These are phyloP conservation scores for Sisymbrium irio DNA, from an alignment of 345 rosid genomes.

Conservation along the genomic window DNA sequence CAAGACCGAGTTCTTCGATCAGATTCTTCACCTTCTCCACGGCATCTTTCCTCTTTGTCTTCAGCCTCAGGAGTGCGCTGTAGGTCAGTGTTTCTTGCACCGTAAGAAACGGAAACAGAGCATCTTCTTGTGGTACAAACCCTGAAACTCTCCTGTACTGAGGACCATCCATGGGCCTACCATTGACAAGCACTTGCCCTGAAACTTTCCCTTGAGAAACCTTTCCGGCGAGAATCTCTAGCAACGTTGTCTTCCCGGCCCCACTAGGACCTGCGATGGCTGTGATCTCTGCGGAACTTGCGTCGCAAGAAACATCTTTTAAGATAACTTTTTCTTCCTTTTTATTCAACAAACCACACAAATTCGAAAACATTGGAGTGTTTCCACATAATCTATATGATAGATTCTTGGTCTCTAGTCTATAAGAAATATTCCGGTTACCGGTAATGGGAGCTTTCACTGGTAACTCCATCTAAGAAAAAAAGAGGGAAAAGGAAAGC, in stretches of 20 bases:
- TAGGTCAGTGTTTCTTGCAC: constrained; percentile 82
- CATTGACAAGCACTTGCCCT: constrained; percentile 67
- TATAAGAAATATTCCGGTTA: constrained; percentile 42
- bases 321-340: constrained; percentile 44
- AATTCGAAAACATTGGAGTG: constrained; percentile 37
- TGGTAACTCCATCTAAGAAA: constrained; percentile 63
- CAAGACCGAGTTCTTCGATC: constrained; percentile 70
- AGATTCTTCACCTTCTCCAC: constrained; percentile 50
- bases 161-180: constrained; percentile 49
- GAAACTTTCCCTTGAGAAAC: constrained; percentile 41
- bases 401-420: constrained; percentile 54
- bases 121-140: constrained; percentile 84
- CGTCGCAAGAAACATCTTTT: constrained; percentile 62
- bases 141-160: constrained; percentile 67
- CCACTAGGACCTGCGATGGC: constrained; percentile 93
- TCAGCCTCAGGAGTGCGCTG: constrained; percentile 74
- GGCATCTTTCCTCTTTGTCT: constrained; percentile 49
- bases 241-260: constrained; percentile 86
- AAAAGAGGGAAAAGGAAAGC: constrained; percentile 20
- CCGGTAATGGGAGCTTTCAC: constrained; percentile 44
- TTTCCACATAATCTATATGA: constrained; percentile 52
- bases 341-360: constrained; percentile 26
- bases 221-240: constrained; percentile 82
- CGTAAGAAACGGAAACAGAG: constrained; percentile 75
- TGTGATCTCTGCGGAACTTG: constrained; percentile 62